Base-by-base conservation (phyloP, 2,329 filamentous ascomycete species). In the Trichoderma semiorbis region DNA sequence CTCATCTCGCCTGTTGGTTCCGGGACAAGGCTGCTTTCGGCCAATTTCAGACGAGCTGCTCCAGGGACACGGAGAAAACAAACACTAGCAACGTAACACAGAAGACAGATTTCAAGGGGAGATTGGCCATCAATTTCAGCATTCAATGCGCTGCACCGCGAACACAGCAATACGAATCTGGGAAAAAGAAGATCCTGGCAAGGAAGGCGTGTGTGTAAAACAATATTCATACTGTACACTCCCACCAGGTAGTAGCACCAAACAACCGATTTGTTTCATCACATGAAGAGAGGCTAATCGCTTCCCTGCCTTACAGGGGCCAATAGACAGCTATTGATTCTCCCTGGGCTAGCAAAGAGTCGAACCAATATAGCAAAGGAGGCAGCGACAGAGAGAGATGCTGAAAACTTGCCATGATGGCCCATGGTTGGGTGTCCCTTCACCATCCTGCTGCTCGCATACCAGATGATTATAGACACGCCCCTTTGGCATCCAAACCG, bases 361-460 rank as follows among this genome's bases (percentile, higher is more conserved):
- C 21, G 36, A 36, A 28, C 24, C 28, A 16, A 47, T 60, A 64
- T 24, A 24, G 47, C 18, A 34, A 18, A 47, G 36, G 30, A 30
- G 12, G 26, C n/a, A 32, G 26, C n/a, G 26, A 65, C 61, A 18
- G 34, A 30, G n/a, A 34, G 50, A 47, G 47, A 53, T n/a, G 7
- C 39, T 28, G 36, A 55, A 30, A 30, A 21, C 24, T 6, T 26
- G 36, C 24, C 8, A 21, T 16, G 21, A 26, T 32, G 5, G n/a
- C 24, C 24, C 60, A 53, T 24, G 39, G 28, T 50, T 47, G 39
- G 26, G 30, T 10, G 39, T 50, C 26, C 58, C 74, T 69, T 69
- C 72, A 67, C 73, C 72, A 75, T 74, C 69, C 39, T 39, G 67
- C 77, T 73, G 74, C 67, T 69, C 72, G 73, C 76, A 77, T 77